Evolutionary conservation across 225 moss, liverwort and hornwort species (phyloP).

Genomic region (Pseudisothecium myosuroides): DNA sequence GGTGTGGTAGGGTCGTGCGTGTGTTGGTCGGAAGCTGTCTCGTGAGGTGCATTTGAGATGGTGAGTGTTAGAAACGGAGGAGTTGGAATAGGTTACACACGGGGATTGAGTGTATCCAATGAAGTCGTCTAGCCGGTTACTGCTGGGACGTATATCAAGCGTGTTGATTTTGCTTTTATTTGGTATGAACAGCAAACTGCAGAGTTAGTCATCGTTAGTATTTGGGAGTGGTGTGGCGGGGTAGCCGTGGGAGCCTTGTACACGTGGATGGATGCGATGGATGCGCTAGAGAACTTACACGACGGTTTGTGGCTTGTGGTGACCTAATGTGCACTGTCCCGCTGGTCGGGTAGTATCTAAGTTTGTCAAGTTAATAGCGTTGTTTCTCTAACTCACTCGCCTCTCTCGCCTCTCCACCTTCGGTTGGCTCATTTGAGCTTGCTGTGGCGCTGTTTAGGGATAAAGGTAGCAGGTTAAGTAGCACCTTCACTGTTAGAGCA

Average conservation of each 20-base stretch:
- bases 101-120: neutral
- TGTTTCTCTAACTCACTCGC: neutral
- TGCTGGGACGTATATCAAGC: neutral
- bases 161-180: neutral
- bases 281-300: neutral
- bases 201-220: neutral
- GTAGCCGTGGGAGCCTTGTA: neutral
- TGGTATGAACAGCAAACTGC: neutral
- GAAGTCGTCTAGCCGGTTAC: neutral
- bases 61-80: neutral
- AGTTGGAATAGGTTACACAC: neutral
- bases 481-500: neutral
- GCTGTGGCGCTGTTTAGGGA: neutral
- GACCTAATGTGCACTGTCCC: conserved; percentile 11
- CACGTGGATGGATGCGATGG: conserved; percentile 2
- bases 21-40: neutral
- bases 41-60: conserved; percentile 1
- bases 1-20: neutral
- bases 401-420: neutral
- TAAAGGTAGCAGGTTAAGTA: neutral
- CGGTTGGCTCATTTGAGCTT: neutral
- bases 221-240: neutral
- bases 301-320: neutral
- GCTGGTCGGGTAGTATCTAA: neutral
- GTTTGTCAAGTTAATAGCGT: neutral